Evolutionary conservation across 2,329 filamentous ascomycete genomes (phyloP), one percentile per base, ranked within the genome.

Genomic region (Rutstroemia sydowiana): DNA sequence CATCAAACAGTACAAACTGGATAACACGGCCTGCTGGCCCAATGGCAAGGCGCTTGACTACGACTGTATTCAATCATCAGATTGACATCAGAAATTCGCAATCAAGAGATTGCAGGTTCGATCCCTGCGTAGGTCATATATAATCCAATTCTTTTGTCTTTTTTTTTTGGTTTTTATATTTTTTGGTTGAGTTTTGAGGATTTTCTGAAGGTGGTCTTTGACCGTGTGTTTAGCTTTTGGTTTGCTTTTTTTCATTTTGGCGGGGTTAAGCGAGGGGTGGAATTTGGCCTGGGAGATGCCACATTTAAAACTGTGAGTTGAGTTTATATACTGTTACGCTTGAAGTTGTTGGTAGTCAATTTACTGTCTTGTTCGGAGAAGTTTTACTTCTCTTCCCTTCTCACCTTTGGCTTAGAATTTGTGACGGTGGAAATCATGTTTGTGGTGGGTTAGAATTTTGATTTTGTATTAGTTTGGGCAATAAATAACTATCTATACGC

Each of bases 61-160:
- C 50, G 50, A 52, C 28, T 51, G 23, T 4, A 26, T 26, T 26
- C 4, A 26, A 26, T 4, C 23, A 26, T 26, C 23, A 4, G 8
- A 26, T 26, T 26, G n/a, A n/a, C n/a, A n/a, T n/a, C 23, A 26
- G 23, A 4, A 26, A 8, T 26, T 26, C n/a, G n/a, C n/a, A 26
- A 72, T 72, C 70, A 71, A 70, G 68, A 72, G 70, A 71, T 71
- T 72, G 68, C 66, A 69, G 69, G 70, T 72, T 72, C 69, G 69
- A 71, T 50, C 57, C 60, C 60, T 62, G 59, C 59, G 56, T 59
- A 56, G 59, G 59, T 61, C 59, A n/a, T n/a, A 59, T n/a, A n/a
- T n/a, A 37, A 20, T 37, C 16, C 18, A 9, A 37, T n/a, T 37
- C 8, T 37, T 37, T 37, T 3, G 8, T 16, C 3, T 37, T 37